Conservation (phyloP, 768 basidiomycete genomes). For the Leccinum ochraceum region DNA sequence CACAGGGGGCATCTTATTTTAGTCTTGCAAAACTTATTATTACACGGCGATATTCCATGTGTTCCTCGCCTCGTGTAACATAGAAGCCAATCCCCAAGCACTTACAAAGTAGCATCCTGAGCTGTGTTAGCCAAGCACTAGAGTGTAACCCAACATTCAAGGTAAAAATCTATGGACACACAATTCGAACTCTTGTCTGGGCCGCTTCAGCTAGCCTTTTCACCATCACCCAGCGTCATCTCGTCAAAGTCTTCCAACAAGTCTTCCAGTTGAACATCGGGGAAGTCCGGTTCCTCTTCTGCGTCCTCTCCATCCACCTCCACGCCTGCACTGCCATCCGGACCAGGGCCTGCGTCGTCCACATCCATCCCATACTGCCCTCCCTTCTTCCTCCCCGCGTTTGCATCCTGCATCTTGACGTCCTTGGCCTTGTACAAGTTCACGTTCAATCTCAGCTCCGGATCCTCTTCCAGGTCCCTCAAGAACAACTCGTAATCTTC, state of each 20-base stretch:
- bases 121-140: not conserved
- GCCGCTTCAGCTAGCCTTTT: conserved; percentile 10
- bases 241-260: conserved; percentile 91
- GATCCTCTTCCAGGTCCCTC: conserved; percentile 92
- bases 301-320: conserved; percentile 41
- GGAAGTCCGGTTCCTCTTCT: conserved; percentile 85
- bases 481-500: conserved; percentile 97
- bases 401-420: conserved; percentile 50
- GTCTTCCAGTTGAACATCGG: conserved; percentile 81
- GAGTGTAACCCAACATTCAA: not conserved
- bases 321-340: conserved; percentile 18
- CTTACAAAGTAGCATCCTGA: not conserved
- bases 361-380: conserved; percentile 60
- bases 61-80: not conserved
- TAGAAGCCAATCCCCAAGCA: no score
- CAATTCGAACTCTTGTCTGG: not conserved
- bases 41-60: not conserved
- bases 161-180: not conserved
- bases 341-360: conserved; percentile 45
- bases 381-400: conserved; percentile 22
- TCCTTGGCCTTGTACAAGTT: conserved; percentile 81
- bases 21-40: not conserved
- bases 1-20: not conserved
- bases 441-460: conserved; percentile 82
- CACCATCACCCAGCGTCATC: conserved; percentile 66